Conservation (phyloP, 106 monocot genomes). For the Acanthochlamys bracteata region DNA sequence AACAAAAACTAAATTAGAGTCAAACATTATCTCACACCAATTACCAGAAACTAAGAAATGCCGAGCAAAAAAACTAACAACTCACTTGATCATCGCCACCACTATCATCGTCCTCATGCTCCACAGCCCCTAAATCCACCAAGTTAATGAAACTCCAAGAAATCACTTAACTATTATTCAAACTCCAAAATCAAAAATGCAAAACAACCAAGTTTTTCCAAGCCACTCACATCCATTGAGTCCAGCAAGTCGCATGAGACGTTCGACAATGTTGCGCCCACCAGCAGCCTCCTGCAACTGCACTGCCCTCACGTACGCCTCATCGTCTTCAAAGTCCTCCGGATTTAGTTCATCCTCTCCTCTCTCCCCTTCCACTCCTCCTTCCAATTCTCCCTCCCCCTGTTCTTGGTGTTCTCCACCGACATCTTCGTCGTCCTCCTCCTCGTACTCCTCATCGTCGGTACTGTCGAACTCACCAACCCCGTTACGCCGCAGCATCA, state of each 20-base stretch:
- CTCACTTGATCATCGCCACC: slow-evolving; percentile 38
- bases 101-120: slow-evolving; percentile 25
- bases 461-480: slow-evolving; percentile 25
- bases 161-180: not conserved
- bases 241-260: slow-evolving; percentile 75
- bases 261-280: slow-evolving; percentile 52
- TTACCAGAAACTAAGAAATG: too few species aligned
- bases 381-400: slow-evolving; percentile 26
- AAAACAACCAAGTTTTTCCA: not conserved
- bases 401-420: slow-evolving; percentile 12
- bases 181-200: not conserved
- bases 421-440: slow-evolving; percentile 21
- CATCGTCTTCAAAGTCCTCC: slow-evolving; percentile 65
- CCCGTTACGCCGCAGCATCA: slow-evolving; percentile 49
- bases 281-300: slow-evolving; percentile 53
- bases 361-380: slow-evolving; percentile 53
- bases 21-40: too few species aligned
- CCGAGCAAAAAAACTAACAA: not conserved
- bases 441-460: slow-evolving; percentile 7
- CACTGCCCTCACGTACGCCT: slow-evolving; percentile 78
- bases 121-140: slow-evolving; percentile 24
- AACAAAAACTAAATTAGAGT: too few species aligned
- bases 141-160: not conserved
- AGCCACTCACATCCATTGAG: slow-evolving; percentile 55
- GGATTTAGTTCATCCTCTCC: slow-evolving; percentile 40